Base-by-base conservation (phyloP, 2,329 filamentous ascomycete species). In the Epichloe scottii region DNA sequence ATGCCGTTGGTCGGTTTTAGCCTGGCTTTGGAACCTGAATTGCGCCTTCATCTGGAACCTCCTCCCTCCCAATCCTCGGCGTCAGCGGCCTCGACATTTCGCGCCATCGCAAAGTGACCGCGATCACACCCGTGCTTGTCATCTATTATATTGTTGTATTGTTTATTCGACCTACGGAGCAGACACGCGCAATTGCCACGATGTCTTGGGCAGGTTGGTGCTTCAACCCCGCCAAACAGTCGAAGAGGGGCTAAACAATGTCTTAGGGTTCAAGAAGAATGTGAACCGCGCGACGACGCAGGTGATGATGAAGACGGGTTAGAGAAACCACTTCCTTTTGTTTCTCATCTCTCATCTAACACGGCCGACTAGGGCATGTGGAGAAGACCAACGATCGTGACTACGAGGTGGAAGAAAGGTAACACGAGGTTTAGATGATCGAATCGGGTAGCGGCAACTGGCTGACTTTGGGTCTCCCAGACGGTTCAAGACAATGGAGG, bases 251-350 rank as follows among this genome's bases (percentile, higher is more conserved):
- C 59, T 60, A 59, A 63, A 63, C 46, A n/a, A 62, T 67, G 59
- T 68, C 55, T 46, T 57, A 72, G 71, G 71, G 58, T 73, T 73
- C 63, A 73, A 93, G 75, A 95, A 95, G 71, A 94, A 94, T 82
- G 90, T 97, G 75, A 91, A 93, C 76, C 89, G 93, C 74, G 91
- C 91, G 63, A 96, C 91, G 71, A 98, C 94, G 73, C 90, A 96
- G 83, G 91, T 97, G 56, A 96, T 98, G 89, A 97, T 98, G 91
- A 98, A 98, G 79, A 95, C 90, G 52, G 88, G 84, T 87, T 68
- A 57, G 76, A 62, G 5, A 11, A 37, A 37, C 15, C 17, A 10
- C 26, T 6, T n/a, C 17, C 5, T 14, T 11, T 15, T 14, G 3
- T 26, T 11, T 23, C 8, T 14, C 12, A 17, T 11, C 17, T 15